phyloP scores from a whole-genome alignment of 2,329 filamentous ascomycete genomes.

The Cercospora nicotianae region DNA sequence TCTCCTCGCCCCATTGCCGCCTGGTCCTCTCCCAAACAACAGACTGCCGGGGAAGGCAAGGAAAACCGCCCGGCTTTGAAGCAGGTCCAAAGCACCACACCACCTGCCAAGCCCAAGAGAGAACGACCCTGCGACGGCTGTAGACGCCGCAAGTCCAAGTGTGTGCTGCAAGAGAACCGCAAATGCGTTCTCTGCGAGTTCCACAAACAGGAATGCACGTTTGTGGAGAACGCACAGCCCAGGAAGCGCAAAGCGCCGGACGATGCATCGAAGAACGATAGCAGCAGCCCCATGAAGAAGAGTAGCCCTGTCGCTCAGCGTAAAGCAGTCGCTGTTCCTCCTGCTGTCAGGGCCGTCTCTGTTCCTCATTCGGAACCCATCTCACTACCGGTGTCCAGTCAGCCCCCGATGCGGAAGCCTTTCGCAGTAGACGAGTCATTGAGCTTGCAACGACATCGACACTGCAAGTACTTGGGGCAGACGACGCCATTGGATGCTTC shows the following conservation, averaged over 20 bases:
- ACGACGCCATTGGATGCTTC: slow-evolving; percentile 82
- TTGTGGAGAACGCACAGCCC: slow-evolving; percentile 72
- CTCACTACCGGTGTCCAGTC: slow-evolving; percentile 8
- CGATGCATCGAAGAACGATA: slow-evolving; percentile 43
- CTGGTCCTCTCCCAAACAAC: slow-evolving; percentile 45
- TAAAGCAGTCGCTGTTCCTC: slow-evolving; percentile 16
- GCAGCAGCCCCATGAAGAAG: slow-evolving; percentile 30
- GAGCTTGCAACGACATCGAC: slow-evolving; percentile 74
- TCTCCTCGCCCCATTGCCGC: slow-evolving; percentile 48
- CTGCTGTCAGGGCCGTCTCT: slow-evolving; percentile 5
- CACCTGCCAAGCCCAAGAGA: slow-evolving; percentile 31
- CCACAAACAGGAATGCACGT: slow-evolving; percentile 75
- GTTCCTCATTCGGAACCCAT: not conserved
- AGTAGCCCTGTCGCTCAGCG: slow-evolving; percentile 25
- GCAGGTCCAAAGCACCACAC: slow-evolving; percentile 35
- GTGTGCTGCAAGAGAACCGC: slow-evolving; percentile 72
- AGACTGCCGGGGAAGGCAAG: slow-evolving; percentile 41
- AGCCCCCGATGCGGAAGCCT: slow-evolving; percentile 33
- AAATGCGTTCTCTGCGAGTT: slow-evolving; percentile 75
- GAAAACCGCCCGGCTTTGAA: slow-evolving; percentile 43
- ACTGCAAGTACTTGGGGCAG: slow-evolving; percentile 79
- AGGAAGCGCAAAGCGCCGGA: slow-evolving; percentile 73
- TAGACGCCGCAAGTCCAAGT: slow-evolving; percentile 70
- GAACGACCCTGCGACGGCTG: slow-evolving; percentile 67
- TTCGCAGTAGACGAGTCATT: slow-evolving; percentile 52